phyloP scores from a whole-genome alignment of 306 rosid species.

The Vicia villosa region DNA sequence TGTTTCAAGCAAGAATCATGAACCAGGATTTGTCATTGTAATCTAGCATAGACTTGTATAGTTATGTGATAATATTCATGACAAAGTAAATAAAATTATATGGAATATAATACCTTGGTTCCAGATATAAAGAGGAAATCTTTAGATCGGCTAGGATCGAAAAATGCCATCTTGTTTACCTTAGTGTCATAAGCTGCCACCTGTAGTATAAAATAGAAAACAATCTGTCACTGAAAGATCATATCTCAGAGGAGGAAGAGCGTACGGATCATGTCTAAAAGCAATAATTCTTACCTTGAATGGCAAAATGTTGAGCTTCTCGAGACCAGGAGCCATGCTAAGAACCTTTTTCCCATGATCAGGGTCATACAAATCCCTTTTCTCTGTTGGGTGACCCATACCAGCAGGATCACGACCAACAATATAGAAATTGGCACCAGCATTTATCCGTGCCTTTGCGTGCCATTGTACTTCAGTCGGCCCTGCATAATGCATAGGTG shows the following conservation, averaged over 20 bases:
- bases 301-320: constrained; percentile 93
- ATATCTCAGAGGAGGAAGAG: not conserved
- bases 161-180: constrained; percentile 89
- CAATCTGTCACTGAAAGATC: not conserved
- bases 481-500: constrained; percentile 99
- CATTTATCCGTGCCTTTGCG: constrained; percentile 93
- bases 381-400: constrained; percentile 95
- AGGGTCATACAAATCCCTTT: constrained; percentile 90
- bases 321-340: constrained; percentile 97
- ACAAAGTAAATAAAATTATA: not conserved
- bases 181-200: constrained; percentile 93
- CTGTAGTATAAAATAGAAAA: constrained; percentile 50
- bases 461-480: constrained; percentile 99
- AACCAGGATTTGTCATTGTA: too few species aligned
- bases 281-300: constrained; percentile 60
- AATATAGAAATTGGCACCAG: constrained; percentile 95
- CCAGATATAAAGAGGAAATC: constrained; percentile 97
- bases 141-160: constrained; percentile 78
- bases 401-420: constrained; percentile 99
- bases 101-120: constrained; percentile 70
- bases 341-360: constrained; percentile 96
- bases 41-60: not conserved
- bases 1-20: too few species aligned
- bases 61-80: constrained; percentile 3
- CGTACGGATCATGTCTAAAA: not conserved